Evolutionary conservation across 257 asterid genomes (phyloP), one percentile per base, ranked within the genome.

Genomic region (Salvia hispanica): DNA sequence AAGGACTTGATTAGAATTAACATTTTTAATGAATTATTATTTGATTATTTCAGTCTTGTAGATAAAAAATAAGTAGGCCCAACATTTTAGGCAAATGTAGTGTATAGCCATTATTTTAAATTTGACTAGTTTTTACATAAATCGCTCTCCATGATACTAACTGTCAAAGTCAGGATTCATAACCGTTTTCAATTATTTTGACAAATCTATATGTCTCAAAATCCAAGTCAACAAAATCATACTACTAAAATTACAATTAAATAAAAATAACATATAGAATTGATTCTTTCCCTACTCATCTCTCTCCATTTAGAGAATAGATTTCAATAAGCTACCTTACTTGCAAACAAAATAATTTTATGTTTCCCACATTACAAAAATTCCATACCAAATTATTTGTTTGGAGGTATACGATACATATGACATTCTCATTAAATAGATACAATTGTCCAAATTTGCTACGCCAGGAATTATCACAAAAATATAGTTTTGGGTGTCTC

Each of bases 201-300:
- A 64, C 60, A 56, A 64, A 65, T 50, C 28, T 48, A 2, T 48
- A 2, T 53, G 63, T 16, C 70, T 31, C 47, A 14, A 34, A 44
- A 62, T 62, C 67, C 15, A 52, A 25, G 71, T 53, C 66, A 55
- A 55, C 74, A 62, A 62, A 62, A 54, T 10, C 21, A 34, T 47
- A 61, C 67, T 18, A 25, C 33, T 18, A 18, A 18, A 51, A n/a
- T 28, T 42, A 31, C 31, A 25, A 42, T n/a, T 67, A 48, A 25
- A 21, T 8, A 39, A 14, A 2, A 21, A 50, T 51, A 16, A 43
- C 21, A 33, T 42, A 45, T 31, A 6, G 40, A 15, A 66, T 54
- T 47, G 74, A 76, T 76, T 65, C 74, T 46, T 72, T 67, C 62
- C 62, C 77, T 11, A 13, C 57, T 11, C 10, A 18, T 55, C 64